phyloP scores from a whole-genome alignment of 169 alveolate genomes.

The Plasmodium sp. region DNA sequence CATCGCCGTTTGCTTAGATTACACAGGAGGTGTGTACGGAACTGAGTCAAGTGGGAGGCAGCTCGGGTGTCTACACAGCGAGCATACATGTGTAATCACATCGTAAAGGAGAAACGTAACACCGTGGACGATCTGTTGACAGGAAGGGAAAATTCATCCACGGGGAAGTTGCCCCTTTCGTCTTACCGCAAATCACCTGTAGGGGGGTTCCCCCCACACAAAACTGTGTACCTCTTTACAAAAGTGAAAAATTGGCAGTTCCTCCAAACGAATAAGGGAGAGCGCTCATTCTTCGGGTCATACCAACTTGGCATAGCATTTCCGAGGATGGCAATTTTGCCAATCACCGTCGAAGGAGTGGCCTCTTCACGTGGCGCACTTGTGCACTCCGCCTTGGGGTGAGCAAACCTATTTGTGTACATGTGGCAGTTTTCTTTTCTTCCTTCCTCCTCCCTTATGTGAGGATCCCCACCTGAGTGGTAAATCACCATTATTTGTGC shows the following conservation, averaged over 20 bases:
- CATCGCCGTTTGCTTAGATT: background rate
- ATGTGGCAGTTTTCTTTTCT: no score
- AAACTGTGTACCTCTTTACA: background rate
- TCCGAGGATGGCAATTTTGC: no score
- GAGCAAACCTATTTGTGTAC: no score
- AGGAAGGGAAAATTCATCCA: background rate
- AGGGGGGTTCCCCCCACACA: background rate
- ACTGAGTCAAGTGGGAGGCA: background rate
- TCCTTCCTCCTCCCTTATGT: no score
- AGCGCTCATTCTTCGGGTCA: background rate
- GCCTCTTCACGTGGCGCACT: no score
- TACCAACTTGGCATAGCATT: no score
- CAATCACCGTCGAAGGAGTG: no score
- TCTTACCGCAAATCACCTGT: background rate
- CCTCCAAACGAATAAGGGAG: background rate
- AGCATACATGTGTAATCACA: background rate
- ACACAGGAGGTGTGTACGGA: no score
- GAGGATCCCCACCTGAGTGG: no score
- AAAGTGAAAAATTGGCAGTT: background rate
- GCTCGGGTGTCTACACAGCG: background rate
- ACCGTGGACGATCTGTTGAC: background rate
- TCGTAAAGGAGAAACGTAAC: background rate
- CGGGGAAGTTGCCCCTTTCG: background rate
- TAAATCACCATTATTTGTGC: no score
- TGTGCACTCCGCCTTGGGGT: no score